Evolutionary conservation across 202 grass and related monocot species (phyloP), one percentile per base, ranked within the genome.

Genomic region (Carex arenaria): DNA sequence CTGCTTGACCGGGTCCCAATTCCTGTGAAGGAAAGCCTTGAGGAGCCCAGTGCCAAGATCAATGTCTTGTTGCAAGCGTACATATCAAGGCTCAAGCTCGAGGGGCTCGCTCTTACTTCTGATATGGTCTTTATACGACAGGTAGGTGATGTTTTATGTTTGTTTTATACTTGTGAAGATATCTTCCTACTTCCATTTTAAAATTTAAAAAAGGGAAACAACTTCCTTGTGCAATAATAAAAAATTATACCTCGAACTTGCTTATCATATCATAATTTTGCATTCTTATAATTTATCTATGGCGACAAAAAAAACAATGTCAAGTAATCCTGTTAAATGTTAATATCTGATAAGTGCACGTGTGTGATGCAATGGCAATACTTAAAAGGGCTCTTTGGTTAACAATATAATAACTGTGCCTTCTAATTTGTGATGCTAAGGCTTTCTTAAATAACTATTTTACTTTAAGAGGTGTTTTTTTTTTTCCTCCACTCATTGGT

Each of bases 11-110:
- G 91, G 55, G 94, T 97, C 19, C 94, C 94, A 43, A 90, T 97
- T 85, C 94, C 94, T 87, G 91, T 97, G 43, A 97, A 97, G 88
- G 94, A 97, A 87, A 97, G 94, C 67, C 91, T 94, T 79, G 94
- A 97, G 79, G 94, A 97, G 72, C 91, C 94, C 28, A 97, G 94
- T 80, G 91, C 94, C 72, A 97, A 97, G 90, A 97, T 97, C 80
- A 97, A 94, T 79, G 91, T 97, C 85, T 87, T 97, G 84, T 78
- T 97, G 34, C 92, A 98, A 81, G 90, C 92, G 54, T 98, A 98
- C 83, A 95, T 95, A 83, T 98, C 95, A 59, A 83, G 86, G 61
- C 80, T 95, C 43, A 93, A 89, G 75, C 83, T 98, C 65, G 95
- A 98, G 88, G 95, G 95, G 1, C 90, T 98, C 57, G 93, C 95